A percentile compares a stretch with the other conserved stretches of the same genome.
Conservation (phyloP, 176 grass and related monocot genomes). For the Triticum dicoccoides region DNA sequence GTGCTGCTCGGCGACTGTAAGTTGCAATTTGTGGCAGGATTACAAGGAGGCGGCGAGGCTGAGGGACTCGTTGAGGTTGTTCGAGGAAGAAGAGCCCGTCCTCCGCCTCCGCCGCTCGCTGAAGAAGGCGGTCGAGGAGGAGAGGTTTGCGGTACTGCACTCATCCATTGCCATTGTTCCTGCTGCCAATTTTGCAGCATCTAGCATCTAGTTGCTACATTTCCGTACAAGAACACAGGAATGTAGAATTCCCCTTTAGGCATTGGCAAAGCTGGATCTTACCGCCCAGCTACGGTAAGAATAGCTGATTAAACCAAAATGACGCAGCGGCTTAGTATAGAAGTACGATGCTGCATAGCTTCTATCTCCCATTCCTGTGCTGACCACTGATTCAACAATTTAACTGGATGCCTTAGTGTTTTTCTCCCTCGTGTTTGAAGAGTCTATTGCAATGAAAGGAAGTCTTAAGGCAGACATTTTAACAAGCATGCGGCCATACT, state of each 20-base stretch:
- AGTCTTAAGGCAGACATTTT: neutral
- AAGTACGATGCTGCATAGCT: neutral
- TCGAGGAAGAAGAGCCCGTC: slow-evolving; percentile 71
- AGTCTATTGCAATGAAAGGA: neutral
- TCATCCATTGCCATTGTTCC: neutral
- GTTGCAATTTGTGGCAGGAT: slow-evolving; percentile 44
- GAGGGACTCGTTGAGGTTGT: slow-evolving; percentile 63
- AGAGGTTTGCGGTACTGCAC: slow-evolving; percentile 64
- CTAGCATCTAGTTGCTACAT: neutral
- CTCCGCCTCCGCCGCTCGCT: slow-evolving; percentile 53
- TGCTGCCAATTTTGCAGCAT: neutral
- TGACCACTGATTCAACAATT: neutral
- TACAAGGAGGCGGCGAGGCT: slow-evolving; percentile 81
- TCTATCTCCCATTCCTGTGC: neutral
- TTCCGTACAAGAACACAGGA: neutral
- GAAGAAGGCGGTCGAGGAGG: slow-evolving; percentile 57
- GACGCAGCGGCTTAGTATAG: neutral
- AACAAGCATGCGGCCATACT: neutral
- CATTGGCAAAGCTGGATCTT: neutral
- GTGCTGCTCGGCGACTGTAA: neutral
- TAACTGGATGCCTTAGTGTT: neutral
- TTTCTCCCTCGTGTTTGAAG: neutral
- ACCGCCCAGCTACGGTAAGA: neutral
- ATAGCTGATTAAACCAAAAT: neutral
- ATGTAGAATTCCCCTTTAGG: neutral